phyloP scores from a whole-genome alignment of 2,329 filamentous ascomycete species.

The Alternaria hordeiaustralica region DNA sequence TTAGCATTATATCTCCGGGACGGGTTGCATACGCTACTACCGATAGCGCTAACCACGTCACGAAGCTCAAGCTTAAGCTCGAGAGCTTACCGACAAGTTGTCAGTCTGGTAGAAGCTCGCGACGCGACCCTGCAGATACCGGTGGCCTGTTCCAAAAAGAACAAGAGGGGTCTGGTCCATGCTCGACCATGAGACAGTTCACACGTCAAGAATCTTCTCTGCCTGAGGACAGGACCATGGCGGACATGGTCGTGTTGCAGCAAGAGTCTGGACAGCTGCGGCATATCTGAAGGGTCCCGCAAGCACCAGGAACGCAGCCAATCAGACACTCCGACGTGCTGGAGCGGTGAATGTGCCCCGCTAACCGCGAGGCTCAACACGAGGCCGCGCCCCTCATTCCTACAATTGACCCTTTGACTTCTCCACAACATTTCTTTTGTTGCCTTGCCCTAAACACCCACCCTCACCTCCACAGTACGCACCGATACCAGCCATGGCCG shows the following conservation, averaged over 20 bases:
- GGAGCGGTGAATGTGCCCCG: conserved; percentile 35
- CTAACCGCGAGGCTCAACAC: conserved; percentile 28
- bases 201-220: neutral
- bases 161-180: conserved; percentile 13
- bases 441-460: conserved; percentile 3
- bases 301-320: conserved; percentile 28
- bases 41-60: conserved; percentile 18
- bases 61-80: neutral
- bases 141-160: conserved; percentile 1
- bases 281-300: conserved; percentile 12
- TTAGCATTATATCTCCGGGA: conserved; percentile 2
- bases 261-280: conserved; percentile 12
- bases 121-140: neutral
- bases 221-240: neutral
- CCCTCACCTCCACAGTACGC: neutral
- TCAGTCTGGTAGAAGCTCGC: neutral
- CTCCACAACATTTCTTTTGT: conserved; percentile 14
- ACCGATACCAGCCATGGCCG: conserved; percentile 35
- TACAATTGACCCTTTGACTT: conserved; percentile 15
- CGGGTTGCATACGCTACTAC: neutral
- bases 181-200: conserved; percentile 8
- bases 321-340: conserved; percentile 10
- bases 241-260: conserved; percentile 4
- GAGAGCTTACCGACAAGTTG: neutral
- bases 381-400: conserved; percentile 19